Conservation (phyloP, 495 filamentous ascomycete genomes). For the Penicillium flavigenum region DNA sequence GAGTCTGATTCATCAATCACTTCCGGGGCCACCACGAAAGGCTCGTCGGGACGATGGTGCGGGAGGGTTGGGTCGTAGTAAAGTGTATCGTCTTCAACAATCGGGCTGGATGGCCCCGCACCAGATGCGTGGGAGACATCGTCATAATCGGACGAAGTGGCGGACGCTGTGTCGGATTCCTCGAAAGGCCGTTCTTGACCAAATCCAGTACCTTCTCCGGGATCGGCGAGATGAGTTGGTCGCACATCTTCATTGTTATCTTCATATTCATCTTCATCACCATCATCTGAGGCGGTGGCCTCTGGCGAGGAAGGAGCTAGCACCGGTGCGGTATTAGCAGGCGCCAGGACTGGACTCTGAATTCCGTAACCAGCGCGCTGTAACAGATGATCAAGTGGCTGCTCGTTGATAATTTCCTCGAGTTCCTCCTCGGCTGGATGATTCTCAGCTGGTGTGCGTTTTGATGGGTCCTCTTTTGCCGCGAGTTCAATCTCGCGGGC, state of each 20-base stretch:
- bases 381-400: slow-evolving; percentile 51
- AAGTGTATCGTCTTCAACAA: slow-evolving; percentile 6
- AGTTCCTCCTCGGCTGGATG: slow-evolving; percentile 29
- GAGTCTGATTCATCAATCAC: slow-evolving; percentile 2
- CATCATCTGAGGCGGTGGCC: slow-evolving; percentile 23
- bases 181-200: slow-evolving; percentile 1
- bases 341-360: slow-evolving; percentile 24
- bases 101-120: slow-evolving; percentile 21
- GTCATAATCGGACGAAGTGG: slow-evolving; percentile 14
- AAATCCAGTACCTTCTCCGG: not conserved
- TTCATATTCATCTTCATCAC: slow-evolving; percentile 16
- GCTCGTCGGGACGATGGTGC: slow-evolving; percentile 60
- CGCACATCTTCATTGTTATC: slow-evolving; percentile 14
- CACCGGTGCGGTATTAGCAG: slow-evolving; percentile 22
- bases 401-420: slow-evolving; percentile 21
- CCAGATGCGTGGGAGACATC: slow-evolving; percentile 21
- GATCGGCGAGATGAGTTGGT: slow-evolving; percentile 9
- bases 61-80: slow-evolving; percentile 68
- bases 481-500: slow-evolving; percentile 51
- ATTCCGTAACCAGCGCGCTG: slow-evolving; percentile 51
- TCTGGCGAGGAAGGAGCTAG: slow-evolving; percentile 26
- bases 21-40: slow-evolving; percentile 6
- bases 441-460: slow-evolving; percentile 17
- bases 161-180: slow-evolving; percentile 19
- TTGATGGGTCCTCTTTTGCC: slow-evolving; percentile 32